A percentile compares a stretch with the other conserved stretches of the same genome.
Evolutionary conservation across 2,329 filamentous ascomycete species (phyloP).

Genomic region (Cryphonectria parasitica): DNA sequence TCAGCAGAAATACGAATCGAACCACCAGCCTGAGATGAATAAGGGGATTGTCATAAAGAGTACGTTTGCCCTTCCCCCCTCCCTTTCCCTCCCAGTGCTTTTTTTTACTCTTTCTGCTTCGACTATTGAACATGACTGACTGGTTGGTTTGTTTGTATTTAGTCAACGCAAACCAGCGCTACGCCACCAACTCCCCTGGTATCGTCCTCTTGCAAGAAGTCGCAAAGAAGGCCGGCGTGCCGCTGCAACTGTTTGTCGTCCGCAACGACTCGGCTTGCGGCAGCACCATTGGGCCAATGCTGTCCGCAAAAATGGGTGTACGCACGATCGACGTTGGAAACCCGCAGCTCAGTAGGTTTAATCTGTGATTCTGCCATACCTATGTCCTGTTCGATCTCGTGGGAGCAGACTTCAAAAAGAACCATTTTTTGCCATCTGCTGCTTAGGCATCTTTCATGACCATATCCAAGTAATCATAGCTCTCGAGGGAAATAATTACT

Average conservation of each 20-base stretch:
- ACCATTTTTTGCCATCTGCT: background rate
- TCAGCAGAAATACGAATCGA: conserved; percentile 83
- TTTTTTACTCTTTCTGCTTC: background rate
- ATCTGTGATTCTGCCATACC: background rate
- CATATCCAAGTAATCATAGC: too few relatives aligned
- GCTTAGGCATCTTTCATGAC: background rate
- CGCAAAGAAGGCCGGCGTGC: conserved; percentile 74
- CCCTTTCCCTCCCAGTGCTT: background rate
- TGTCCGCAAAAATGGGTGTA: conserved; percentile 82
- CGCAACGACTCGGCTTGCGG: conserved; percentile 94
- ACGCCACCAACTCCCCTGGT: conserved; percentile 94
- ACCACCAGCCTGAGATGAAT: conserved; percentile 94
- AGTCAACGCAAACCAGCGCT: conserved; percentile 95
- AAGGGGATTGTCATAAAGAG: conserved; percentile 90
- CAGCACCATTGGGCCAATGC: conserved; percentile 96
- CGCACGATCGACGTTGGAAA: conserved; percentile 92
- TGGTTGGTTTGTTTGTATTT: background rate
- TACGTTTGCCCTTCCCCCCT: background rate
- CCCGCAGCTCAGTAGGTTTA: conserved; percentile 68
- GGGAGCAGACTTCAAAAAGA: background rate
- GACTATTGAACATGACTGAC: background rate
- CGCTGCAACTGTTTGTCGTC: conserved; percentile 93
- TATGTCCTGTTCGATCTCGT: background rate
- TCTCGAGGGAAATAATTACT: background rate
- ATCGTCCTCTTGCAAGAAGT: conserved; percentile 91